phyloP scores from a whole-genome alignment of 352 stramenopile genomes.

The Pythium volutum region DNA sequence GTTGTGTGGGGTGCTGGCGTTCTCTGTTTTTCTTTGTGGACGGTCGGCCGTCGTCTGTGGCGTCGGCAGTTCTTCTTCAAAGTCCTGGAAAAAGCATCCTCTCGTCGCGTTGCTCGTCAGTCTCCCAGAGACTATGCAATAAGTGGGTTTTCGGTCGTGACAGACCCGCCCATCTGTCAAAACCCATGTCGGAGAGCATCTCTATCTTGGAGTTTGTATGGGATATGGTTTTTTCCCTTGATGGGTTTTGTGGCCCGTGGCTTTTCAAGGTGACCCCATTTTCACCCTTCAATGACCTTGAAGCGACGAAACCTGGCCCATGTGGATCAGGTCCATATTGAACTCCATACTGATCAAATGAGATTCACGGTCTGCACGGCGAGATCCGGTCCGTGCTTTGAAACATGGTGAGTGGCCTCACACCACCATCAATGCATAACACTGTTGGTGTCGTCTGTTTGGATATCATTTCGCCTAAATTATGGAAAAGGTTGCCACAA shows the following conservation, averaged over 20 bases:
- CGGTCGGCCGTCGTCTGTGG: not conserved
- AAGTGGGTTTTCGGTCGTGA: conserved; percentile 7
- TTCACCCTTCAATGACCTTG: conserved; percentile 14
- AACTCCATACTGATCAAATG: not conserved
- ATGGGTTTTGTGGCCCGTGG: not conserved
- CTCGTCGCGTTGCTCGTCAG: conserved; percentile 24
- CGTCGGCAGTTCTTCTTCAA: conserved; percentile 21
- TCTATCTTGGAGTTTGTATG: conserved; percentile 13
- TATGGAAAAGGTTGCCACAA: too few species aligned
- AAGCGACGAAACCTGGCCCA: conserved; percentile 20
- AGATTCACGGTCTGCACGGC: too few species aligned
- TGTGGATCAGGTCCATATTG: conserved; percentile 4
- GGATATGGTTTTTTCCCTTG: not conserved
- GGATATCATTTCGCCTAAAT: not conserved
- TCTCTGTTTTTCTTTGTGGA: conserved; percentile 3
- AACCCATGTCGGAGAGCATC: not conserved
- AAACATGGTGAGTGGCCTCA: too few species aligned
- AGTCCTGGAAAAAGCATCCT: conserved; percentile 22
- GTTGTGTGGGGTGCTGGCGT: conserved; percentile 3
- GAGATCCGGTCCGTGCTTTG: too few species aligned
- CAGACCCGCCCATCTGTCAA: not conserved
- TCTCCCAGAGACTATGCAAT: conserved; percentile 4
- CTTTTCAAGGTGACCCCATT: conserved; percentile 19
- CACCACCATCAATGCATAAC: too few species aligned
- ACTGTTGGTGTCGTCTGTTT: too few species aligned